Evolutionary conservation across 805 yeast species (phyloP), one percentile per base, ranked within the genome.

Genomic region (Candida pseudoglaebosa): DNA sequence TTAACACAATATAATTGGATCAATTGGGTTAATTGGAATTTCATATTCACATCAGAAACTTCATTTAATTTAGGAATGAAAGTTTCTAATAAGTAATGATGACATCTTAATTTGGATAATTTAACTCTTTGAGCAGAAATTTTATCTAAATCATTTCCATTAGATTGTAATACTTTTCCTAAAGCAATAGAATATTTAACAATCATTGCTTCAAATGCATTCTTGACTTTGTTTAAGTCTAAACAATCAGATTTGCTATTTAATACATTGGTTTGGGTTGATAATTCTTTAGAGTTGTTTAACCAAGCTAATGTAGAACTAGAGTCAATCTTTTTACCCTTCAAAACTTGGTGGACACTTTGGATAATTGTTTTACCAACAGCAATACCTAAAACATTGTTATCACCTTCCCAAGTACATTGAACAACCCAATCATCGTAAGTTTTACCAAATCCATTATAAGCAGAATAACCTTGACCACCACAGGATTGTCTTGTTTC

Each of bases 1-100:
- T 78, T 71, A 28, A 81, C 56, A 14, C 53, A 51, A 59, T 82
- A 86, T 41, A 84, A 61, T 46, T 68, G 74, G 34, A 82, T 79
- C 42, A 89, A 56, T 30, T 69, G 60, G 42, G 66, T 62, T 52
- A 89, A 67, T 26, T 73, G 67, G 16, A 71, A 66, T 40, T 63
- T 67, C 45, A 84, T 69, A 5, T 59, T 56, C 20, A 66, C 60
- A 28, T 62, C 59, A 21, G 69, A 63, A 26, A 42, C 39, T 34
- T 63, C 53, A 14, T 59, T 54, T 40, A 70, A 49, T 62, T 68
- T 61, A 37, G 59, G 62, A 34, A 60, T 48, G 48, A 61, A 69
- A 4, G 65, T 54, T 33, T 57, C 56, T 45, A 77, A 57, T 52
- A 73, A 65, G 55, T 67, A 77, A 49, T 72, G 67, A 45, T 67